A percentile compares a stretch with the other conserved stretches of the same genome.
These are phyloP conservation scores for Cajanus cajan DNA, from an alignment of 306 rosid genomes.

Conservation along the genomic window DNA sequence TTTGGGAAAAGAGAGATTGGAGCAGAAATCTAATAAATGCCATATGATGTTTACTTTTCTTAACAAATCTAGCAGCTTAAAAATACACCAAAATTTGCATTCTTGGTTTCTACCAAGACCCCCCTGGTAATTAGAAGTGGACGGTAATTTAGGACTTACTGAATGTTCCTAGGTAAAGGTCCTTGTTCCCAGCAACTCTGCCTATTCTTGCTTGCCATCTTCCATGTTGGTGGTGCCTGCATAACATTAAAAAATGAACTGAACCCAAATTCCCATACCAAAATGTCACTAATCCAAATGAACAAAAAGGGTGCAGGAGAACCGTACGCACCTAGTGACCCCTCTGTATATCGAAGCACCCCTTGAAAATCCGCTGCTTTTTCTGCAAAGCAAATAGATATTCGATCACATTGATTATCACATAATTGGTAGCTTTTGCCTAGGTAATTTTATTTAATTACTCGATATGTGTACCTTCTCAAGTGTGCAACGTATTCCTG, in stretches of 20 bases:
- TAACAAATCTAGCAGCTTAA: background rate
- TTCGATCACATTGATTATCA: background rate
- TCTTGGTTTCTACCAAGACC: background rate
- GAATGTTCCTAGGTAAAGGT: slow-evolving; percentile 97
- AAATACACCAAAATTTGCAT: background rate
- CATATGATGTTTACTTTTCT: background rate
- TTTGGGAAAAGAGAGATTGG: slow-evolving; percentile 31
- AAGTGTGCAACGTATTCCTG: slow-evolving; percentile 96
- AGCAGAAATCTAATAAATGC: slow-evolving; percentile 28
- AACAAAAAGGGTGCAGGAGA: background rate
- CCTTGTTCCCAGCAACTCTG: slow-evolving; percentile 98
- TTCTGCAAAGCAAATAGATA: slow-evolving; percentile 51
- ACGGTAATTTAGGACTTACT: slow-evolving; percentile 44
- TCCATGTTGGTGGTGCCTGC: slow-evolving; percentile 96
- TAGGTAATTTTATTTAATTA: background rate
- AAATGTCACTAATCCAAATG: too few relatives aligned
- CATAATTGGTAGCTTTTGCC: background rate
- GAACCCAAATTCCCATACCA: background rate
- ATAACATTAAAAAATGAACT: slow-evolving; percentile 6
- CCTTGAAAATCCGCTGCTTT: slow-evolving; percentile 96
- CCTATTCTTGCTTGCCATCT: slow-evolving; percentile 99
- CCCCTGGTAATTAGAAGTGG: background rate
- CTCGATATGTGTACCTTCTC: slow-evolving; percentile 57
- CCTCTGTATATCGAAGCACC: slow-evolving; percentile 99
- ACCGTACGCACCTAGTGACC: slow-evolving; percentile 73